Conservation (phyloP, 208 protist species). For the Trypanosoma rangeli region DNA sequence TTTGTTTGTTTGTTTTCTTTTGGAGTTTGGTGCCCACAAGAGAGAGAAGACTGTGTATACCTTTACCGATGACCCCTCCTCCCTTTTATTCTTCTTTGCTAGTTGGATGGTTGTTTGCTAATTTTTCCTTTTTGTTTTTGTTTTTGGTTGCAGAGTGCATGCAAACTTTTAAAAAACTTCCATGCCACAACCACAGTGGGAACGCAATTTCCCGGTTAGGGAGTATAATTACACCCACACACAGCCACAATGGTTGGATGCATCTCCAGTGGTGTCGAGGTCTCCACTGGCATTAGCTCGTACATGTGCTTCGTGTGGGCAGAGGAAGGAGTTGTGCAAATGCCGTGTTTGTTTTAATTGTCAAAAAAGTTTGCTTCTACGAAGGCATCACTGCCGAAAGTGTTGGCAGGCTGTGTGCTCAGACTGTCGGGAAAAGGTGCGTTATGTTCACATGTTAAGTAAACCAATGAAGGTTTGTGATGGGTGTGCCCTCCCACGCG, state of each 20-base stretch:
- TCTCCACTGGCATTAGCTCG: conserved; percentile 32
- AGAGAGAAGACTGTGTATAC: no score
- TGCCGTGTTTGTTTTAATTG: conserved; percentile 56
- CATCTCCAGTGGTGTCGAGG: conserved; percentile 30
- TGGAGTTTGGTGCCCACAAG: not conserved
- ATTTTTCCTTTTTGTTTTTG: conserved; percentile 9
- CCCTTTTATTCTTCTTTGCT: conserved; percentile 3
- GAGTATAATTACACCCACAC: conserved; percentile 18
- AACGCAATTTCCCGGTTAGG: conserved; percentile 13
- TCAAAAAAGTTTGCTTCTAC: conserved; percentile 16
- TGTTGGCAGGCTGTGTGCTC: conserved; percentile 66
- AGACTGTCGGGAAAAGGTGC: conserved; percentile 45
- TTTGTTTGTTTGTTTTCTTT: conserved; percentile 1
- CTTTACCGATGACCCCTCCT: no score
- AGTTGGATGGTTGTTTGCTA: conserved; percentile 14
- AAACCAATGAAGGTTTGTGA: conserved; percentile 52
- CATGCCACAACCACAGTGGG: conserved; percentile 14
- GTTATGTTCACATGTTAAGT: conserved; percentile 57
- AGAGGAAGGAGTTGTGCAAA: conserved; percentile 44
- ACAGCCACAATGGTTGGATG: conserved; percentile 48
- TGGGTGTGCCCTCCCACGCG: conserved; percentile 57
- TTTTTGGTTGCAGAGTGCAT: not conserved
- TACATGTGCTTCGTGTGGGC: conserved; percentile 48
- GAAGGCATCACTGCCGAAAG: conserved; percentile 74
- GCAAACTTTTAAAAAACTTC: not conserved